Base-by-base conservation (phyloP, 176 grass and related monocot genomes). In the Coix lacrymajobi region DNA sequence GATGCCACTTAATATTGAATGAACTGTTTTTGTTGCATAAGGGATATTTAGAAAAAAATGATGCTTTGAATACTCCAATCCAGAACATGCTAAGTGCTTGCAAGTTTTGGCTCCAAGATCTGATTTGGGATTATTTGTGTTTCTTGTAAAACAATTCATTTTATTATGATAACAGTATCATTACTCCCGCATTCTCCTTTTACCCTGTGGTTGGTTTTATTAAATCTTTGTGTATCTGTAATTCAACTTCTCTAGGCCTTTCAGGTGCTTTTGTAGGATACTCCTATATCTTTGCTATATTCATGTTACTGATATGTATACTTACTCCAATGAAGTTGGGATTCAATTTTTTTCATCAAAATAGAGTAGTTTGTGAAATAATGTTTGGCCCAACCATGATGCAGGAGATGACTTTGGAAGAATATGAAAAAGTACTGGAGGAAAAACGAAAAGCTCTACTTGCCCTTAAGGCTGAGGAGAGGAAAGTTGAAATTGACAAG, bases 321-420 rank as follows among this genome's bases (percentile, higher is more conserved):
- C 3, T 79, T 2, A 65, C 22, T 36, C 4, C 16, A 20, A 25
- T 73, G 73, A 78, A 70, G 43, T 69, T 70, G 7, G 3, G 31
- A 54, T 52, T 1, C 11, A 17, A n/a, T 71, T 72, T 3, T 72
- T 3, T 39, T 51, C 31, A 63, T 85, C 30, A 3, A 71, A 69
- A 9, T n/a, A 19, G 24, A 65, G 17, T 51, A 51, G 46, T 20
- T 19, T 51, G 25, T 41, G 34, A 73, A 84, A 66, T 66, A 57
- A 58, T 46, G 30, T 24, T 8, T 78, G 2, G 28, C 20, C 6
- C 22, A 13, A 57, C 10, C 15, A 61, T 39, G 67, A 3, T 30
- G 36, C 62, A 97, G 94, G 94, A 97, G 70, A 94, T 94, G 92
- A 97, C 92, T 54, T 67, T 97, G 77, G 94, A 97, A 67, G 94